phyloP scores from a whole-genome alignment of 176 grass and related monocot genomes.

The Oryza punctata region DNA sequence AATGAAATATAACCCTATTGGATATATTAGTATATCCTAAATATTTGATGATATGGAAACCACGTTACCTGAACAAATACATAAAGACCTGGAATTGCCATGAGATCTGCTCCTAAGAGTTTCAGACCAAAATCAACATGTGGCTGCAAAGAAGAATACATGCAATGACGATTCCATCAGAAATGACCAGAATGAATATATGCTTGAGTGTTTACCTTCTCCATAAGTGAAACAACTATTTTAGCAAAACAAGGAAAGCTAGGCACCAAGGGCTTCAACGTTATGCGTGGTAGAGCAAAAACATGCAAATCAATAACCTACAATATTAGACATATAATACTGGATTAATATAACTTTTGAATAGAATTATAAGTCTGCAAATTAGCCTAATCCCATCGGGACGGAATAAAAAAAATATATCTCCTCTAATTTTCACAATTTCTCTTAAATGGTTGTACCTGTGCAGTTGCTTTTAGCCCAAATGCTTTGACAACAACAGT shows the following conservation, averaged over 20 bases:
- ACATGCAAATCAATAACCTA: slow-evolving; percentile 88
- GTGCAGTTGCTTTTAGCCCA: slow-evolving; percentile 73
- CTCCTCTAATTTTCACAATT: not conserved
- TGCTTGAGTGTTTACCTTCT: slow-evolving; percentile 57
- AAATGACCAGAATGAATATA: not conserved
- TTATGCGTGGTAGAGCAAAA: slow-evolving; percentile 80
- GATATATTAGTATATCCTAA: not conserved
- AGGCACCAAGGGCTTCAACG: slow-evolving; percentile 75
- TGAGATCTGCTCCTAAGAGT: slow-evolving; percentile 79
- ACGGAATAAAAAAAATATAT: not conserved
- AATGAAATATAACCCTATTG: not conserved
- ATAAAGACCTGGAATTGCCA: slow-evolving; percentile 83
- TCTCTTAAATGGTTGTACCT: slow-evolving; percentile 45
- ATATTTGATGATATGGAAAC: not conserved
- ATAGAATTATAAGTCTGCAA: slow-evolving; percentile 16
- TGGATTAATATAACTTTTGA: slow-evolving; percentile 23
- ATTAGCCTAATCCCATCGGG: slow-evolving; percentile 13
- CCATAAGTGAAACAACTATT: slow-evolving; percentile 82
- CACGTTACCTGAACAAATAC: slow-evolving; percentile 76
- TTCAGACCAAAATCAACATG: slow-evolving; percentile 91
- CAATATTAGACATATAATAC: slow-evolving; percentile 20
- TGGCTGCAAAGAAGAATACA: slow-evolving; percentile 55
- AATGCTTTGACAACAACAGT: slow-evolving; percentile 79
- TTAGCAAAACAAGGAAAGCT: slow-evolving; percentile 90
- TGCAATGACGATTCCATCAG: slow-evolving; percentile 15